A percentile compares a stretch with the other conserved stretches of the same genome.
Evolutionary conservation across 805 yeast genomes (phyloP).

Genomic region (Candida manassasensis): DNA sequence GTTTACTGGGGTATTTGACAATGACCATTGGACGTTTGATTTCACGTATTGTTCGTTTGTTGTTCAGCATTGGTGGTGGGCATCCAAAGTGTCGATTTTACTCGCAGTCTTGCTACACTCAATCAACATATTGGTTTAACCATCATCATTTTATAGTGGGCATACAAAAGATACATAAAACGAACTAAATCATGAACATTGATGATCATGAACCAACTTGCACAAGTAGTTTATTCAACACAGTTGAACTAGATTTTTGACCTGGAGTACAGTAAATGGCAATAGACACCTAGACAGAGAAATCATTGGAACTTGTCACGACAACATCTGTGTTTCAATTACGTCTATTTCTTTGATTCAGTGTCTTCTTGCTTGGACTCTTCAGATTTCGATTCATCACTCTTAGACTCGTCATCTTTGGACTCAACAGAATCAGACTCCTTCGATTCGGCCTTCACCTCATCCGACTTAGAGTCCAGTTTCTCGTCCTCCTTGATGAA

Average conservation of each 20-base stretch:
- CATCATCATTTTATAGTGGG: background rate
- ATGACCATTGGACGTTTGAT: slow-evolving; percentile 56
- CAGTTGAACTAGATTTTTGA: too few relatives aligned
- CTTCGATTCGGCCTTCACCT: slow-evolving; percentile 6
- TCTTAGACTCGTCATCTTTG: slow-evolving; percentile 6
- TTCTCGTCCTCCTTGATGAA: slow-evolving; percentile 19
- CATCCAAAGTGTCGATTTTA: slow-evolving; percentile 49
- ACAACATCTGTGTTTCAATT: too few relatives aligned
- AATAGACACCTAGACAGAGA: too few relatives aligned
- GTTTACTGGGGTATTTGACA: slow-evolving; percentile 65
- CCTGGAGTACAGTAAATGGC: too few relatives aligned
- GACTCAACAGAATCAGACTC: slow-evolving; percentile 5
- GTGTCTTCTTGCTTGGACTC: background rate
- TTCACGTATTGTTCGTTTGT: slow-evolving; percentile 76
- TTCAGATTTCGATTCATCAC: slow-evolving; percentile 3
- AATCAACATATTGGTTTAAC: slow-evolving; percentile 6
- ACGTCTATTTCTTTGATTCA: too few relatives aligned
- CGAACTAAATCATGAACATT: too few relatives aligned
- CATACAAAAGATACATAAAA: slow-evolving; percentile 1
- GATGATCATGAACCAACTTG: too few relatives aligned
- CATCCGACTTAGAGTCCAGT: slow-evolving; percentile 8
- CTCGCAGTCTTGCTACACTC: slow-evolving; percentile 31
- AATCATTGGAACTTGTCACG: too few relatives aligned
- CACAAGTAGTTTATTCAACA: background rate
- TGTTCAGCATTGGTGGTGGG: slow-evolving; percentile 97